Evolutionary conservation across 2,329 filamentous ascomycete genomes (phyloP).

Genomic region (Cylindrodendrum hubeiense): DNA sequence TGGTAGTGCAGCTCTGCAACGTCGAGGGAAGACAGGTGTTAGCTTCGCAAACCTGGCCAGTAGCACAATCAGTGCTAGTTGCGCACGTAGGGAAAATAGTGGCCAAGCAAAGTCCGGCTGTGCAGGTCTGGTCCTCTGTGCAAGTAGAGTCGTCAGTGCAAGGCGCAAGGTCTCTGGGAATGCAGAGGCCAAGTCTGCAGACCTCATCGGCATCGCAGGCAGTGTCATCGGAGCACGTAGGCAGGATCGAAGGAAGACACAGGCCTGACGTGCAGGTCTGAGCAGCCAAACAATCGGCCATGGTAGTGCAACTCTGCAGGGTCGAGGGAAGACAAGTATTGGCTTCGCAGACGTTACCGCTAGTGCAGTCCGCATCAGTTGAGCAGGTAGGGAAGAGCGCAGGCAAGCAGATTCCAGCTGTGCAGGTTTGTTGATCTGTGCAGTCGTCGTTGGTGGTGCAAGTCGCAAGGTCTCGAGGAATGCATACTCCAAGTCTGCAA

Average conservation of each 20-base stretch:
- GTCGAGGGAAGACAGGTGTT: neutral
- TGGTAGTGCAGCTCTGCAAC: neutral
- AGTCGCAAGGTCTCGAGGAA: conserved; percentile 1
- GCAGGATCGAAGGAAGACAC: conserved; percentile 5
- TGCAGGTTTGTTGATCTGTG: conserved; percentile 2
- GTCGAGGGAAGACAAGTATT: conserved; percentile 1
- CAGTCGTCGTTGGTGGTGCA: neutral
- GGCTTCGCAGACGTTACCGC: neutral
- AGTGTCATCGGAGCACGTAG: neutral
- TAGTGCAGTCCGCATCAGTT: neutral
- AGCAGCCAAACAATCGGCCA: neutral
- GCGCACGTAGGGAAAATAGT: neutral
- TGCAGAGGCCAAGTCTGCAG: conserved; percentile 15
- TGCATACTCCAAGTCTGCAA: conserved; percentile 10
- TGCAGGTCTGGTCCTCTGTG: neutral
- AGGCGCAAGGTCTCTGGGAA: neutral
- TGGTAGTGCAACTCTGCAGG: neutral
- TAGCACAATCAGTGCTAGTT: neutral
- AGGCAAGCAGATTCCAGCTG: conserved; percentile 4
- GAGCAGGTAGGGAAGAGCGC: neutral
- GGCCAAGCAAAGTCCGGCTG: neutral
- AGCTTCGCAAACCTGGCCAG: neutral
- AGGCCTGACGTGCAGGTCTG: conserved; percentile 8
- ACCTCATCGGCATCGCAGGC: neutral
- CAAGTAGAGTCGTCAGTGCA: conserved; percentile 1